Conservation (phyloP, 495 filamentous ascomycete genomes). For the Tirmania nivea region DNA sequence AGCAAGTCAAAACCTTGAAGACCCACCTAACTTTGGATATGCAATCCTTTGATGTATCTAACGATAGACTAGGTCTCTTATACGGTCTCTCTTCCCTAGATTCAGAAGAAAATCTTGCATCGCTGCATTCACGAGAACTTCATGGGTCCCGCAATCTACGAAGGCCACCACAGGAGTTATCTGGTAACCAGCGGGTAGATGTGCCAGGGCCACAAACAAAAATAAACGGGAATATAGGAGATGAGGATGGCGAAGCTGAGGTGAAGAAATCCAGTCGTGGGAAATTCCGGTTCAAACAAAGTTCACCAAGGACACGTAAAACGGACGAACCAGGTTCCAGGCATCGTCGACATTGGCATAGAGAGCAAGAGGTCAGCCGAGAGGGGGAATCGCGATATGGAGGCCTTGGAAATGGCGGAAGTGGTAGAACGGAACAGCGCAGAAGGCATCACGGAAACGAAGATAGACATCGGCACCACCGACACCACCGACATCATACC, state of each 20-base stretch:
- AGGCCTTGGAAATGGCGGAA: no score
- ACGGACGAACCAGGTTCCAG: constrained; percentile 1
- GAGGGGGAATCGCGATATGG: neutral
- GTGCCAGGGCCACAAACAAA: no score
- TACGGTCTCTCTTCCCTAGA: constrained; percentile 5
- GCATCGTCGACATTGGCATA: neutral
- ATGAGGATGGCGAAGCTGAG: neutral
- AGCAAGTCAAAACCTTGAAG: no score
- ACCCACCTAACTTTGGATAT: neutral
- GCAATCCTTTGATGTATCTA: constrained; percentile 12
- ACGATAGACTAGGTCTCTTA: constrained; percentile 13
- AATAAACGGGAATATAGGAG: no score
- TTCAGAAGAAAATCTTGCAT: constrained; percentile 5
- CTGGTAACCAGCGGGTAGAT: neutral
- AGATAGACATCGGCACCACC: constrained; percentile 1
- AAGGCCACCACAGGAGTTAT: neutral
- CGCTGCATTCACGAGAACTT: constrained; percentile 1
- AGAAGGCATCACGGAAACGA: neutral
- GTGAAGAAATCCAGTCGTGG: neutral
- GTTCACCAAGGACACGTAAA: neutral
- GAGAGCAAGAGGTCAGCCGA: neutral
- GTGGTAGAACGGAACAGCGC: neutral
- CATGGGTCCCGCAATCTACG: no score
- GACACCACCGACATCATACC: neutral
- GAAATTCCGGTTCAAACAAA: constrained; percentile 17